Evolutionary conservation across 495 filamentous ascomycete genomes (phyloP).

Genomic region (Aspergillus funiculosus): DNA sequence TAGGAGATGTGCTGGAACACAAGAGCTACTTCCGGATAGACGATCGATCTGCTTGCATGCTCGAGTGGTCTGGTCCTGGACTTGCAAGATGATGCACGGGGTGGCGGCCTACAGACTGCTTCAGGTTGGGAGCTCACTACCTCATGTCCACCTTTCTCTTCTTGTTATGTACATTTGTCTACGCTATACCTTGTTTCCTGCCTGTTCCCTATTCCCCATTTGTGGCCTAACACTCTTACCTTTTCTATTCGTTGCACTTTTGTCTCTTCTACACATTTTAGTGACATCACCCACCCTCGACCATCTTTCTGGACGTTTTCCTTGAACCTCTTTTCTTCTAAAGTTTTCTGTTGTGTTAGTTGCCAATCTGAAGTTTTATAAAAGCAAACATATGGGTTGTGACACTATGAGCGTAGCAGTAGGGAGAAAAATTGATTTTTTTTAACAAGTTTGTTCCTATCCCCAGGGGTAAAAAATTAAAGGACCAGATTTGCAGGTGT

Average conservation of each 20-base stretch:
- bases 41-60: slow-evolving; percentile 17
- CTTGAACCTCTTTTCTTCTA: slow-evolving; percentile 10
- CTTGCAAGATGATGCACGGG: slow-evolving; percentile 24
- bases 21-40: slow-evolving; percentile 17
- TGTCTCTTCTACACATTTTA: slow-evolving; percentile 26
- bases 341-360: slow-evolving; percentile 23
- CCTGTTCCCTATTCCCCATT: slow-evolving; percentile 33
- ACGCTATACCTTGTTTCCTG: slow-evolving; percentile 44
- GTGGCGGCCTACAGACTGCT: slow-evolving; percentile 15
- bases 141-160: slow-evolving; percentile 40
- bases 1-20: slow-evolving; percentile 27
- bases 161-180: slow-evolving; percentile 52
- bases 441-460: too few relatives aligned
- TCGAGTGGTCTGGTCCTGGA: slow-evolving; percentile 20
- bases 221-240: slow-evolving; percentile 31
- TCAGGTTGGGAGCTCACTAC: slow-evolving; percentile 20
- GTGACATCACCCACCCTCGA: slow-evolving; percentile 26
- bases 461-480: too few relatives aligned
- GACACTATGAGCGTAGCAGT: neutral
- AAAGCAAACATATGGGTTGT: slow-evolving; percentile 7
- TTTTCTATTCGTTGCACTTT: slow-evolving; percentile 25
- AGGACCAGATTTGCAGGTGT: too few relatives aligned
- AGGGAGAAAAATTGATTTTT: neutral
- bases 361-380: slow-evolving; percentile 23
- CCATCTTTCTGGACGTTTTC: slow-evolving; percentile 28